phyloP scores from a whole-genome alignment of 116 monocot genomes.

The Thalassia testudinum region DNA sequence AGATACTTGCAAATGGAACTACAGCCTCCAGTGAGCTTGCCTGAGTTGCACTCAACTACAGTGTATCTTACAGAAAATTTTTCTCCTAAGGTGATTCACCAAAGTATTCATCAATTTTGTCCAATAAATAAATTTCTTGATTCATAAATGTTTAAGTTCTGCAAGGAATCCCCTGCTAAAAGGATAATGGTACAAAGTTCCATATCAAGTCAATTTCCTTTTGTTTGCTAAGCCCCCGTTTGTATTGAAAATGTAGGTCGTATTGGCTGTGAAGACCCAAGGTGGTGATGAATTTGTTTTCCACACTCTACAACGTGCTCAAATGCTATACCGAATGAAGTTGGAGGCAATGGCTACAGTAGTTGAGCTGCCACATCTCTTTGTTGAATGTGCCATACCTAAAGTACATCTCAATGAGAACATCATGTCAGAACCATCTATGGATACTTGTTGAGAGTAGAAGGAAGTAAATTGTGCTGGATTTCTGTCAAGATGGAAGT shows the following conservation, averaged over 20 bases:
- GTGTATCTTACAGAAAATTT: slow-evolving; percentile 90
- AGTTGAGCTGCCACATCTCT: slow-evolving; percentile 63
- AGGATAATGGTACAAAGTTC: too few relatives aligned
- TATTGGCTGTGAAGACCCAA: slow-evolving; percentile 39
- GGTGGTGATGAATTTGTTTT: slow-evolving; percentile 75
- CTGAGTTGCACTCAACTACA: slow-evolving; percentile 52
- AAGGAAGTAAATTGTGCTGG: slow-evolving; percentile 64
- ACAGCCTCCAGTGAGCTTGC: slow-evolving; percentile 58
- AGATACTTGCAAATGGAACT: slow-evolving; percentile 78
- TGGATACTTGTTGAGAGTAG: slow-evolving; percentile 66
- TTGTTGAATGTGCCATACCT: slow-evolving; percentile 60
- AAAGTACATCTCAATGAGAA: not conserved
- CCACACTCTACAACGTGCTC: slow-evolving; percentile 52
- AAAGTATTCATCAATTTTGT: too few relatives aligned
- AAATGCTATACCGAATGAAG: slow-evolving; percentile 54
- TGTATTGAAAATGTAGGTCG: too few relatives aligned
- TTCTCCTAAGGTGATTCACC: slow-evolving; percentile 53
- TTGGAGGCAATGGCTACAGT: slow-evolving; percentile 21
- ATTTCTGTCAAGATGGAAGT: slow-evolving; percentile 88
- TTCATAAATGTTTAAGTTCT: too few relatives aligned
- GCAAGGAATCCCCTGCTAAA: too few relatives aligned
- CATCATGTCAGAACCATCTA: slow-evolving; percentile 14
- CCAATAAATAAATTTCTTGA: too few relatives aligned
- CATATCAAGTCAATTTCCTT: too few relatives aligned
- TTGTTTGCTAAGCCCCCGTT: too few relatives aligned